phyloP scores from a whole-genome alignment of 1,284 basidiomycete genomes.

The Schizophyllum commune region DNA sequence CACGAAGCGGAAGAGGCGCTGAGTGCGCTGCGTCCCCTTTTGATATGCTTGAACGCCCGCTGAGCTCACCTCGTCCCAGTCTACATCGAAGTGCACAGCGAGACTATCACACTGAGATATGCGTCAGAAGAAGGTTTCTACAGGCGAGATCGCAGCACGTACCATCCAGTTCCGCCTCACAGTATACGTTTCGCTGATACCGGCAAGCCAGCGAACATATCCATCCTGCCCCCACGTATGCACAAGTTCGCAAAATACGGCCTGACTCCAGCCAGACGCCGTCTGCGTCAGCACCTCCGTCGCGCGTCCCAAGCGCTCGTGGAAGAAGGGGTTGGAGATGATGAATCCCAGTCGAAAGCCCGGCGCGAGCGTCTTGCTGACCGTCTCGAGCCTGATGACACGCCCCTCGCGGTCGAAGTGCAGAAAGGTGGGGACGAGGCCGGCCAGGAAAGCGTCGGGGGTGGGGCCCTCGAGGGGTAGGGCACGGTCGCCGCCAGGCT shows the following conservation, averaged over 20 bases:
- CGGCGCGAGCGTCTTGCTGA: conserved; percentile 79
- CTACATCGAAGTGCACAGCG: neutral
- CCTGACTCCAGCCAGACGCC: conserved; percentile 68
- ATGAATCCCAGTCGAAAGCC: conserved; percentile 77
- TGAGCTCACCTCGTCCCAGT: neutral
- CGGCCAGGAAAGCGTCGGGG: conserved; percentile 36
- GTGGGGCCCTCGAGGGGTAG: conserved; percentile 11
- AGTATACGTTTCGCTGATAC: neutral
- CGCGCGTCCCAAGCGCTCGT: conserved; percentile 68
- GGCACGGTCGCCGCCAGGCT: conserved; percentile 33
- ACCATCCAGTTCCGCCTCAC: neutral
- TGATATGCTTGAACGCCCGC: neutral
- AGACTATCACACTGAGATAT: neutral
- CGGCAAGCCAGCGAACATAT: conserved; percentile 64
- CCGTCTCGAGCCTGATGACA: conserved; percentile 73
- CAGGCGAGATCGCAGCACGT: neutral
- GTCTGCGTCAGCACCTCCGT: conserved; percentile 66
- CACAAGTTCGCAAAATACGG: conserved; percentile 56
- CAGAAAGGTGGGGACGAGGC: conserved; percentile 63
- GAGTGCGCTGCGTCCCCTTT: neutral
- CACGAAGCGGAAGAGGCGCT: neutral
- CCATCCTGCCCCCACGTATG: conserved; percentile 63
- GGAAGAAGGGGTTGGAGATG: conserved; percentile 62
- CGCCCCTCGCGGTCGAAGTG: conserved; percentile 73
- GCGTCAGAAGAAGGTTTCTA: neutral